Conservation (phyloP, 2,329 filamentous ascomycete genomes). For the Alternaria longipes region DNA sequence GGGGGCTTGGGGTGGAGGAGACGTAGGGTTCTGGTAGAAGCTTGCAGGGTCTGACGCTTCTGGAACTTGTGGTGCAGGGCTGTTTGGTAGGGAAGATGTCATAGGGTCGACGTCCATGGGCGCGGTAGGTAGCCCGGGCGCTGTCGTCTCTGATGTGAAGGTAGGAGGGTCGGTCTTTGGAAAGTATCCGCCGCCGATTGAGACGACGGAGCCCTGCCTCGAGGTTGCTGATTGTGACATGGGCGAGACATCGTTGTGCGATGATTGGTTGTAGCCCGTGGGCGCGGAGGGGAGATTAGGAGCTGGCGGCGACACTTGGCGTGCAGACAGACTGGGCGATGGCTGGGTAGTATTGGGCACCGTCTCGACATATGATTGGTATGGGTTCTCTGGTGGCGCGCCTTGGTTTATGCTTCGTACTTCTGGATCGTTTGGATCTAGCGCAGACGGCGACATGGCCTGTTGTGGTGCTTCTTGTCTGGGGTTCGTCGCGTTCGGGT, state of each 20-base stretch:
- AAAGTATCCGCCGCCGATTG: constrained; percentile 66
- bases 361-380: constrained; percentile 67
- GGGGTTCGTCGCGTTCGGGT: constrained; percentile 92
- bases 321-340: constrained; percentile 51
- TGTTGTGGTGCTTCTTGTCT: constrained; percentile 62
- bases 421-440: constrained; percentile 73
- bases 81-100: constrained; percentile 32
- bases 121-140: constrained; percentile 50
- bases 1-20: constrained; percentile 45
- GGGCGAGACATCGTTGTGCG: constrained; percentile 63
- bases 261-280: constrained; percentile 39
- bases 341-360: constrained; percentile 64
- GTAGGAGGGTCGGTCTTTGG: constrained; percentile 59
- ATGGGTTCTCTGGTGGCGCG: constrained; percentile 37
- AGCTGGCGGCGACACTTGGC: constrained; percentile 60
- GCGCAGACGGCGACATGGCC: constrained; percentile 50
- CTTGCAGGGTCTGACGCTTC: constrained; percentile 36
- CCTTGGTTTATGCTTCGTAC: constrained; percentile 63
- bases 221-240: constrained; percentile 57
- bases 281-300: constrained; percentile 43
- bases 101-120: constrained; percentile 42
- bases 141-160: constrained; percentile 51
- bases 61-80: constrained; percentile 35
- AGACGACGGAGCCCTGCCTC: constrained; percentile 57
- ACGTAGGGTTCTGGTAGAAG: constrained; percentile 50